Evolutionary conservation across 2,329 filamentous ascomycete species (phyloP).

Genomic region (Lasiodiplodia sp.): DNA sequence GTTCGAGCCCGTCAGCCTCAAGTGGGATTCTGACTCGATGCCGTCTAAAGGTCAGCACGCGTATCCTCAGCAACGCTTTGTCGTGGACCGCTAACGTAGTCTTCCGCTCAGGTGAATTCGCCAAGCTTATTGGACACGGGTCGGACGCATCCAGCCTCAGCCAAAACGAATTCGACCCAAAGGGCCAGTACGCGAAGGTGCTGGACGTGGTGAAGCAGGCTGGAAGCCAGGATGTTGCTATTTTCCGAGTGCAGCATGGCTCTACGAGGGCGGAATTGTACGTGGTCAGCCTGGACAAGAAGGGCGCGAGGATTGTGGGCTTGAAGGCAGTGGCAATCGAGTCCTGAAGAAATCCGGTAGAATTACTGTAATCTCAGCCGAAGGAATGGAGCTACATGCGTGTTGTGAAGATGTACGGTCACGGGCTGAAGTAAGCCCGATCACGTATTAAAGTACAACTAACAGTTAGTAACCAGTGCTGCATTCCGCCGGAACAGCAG

Average conservation of each 20-base stretch:
- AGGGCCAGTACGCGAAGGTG: conserved; percentile 72
- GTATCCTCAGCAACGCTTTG: conserved; percentile 37
- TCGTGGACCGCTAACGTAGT: conserved; percentile 14
- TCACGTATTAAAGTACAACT: not conserved
- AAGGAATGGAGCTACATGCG: not conserved
- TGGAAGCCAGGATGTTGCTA: conserved; percentile 71
- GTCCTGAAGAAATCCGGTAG: conserved; percentile 41
- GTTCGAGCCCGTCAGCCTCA: conserved; percentile 77
- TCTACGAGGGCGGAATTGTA: conserved; percentile 78
- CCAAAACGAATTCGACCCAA: conserved; percentile 74
- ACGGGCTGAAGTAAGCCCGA: not conserved
- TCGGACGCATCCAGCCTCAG: conserved; percentile 68
- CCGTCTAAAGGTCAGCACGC: conserved; percentile 54
- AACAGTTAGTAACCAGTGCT: not conserved
- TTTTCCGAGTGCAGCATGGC: conserved; percentile 74
- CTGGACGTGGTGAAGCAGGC: conserved; percentile 70
- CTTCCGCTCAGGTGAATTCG: conserved; percentile 68
- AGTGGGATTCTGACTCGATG: conserved; percentile 63
- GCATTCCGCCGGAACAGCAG: conserved; percentile 15
- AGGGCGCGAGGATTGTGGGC: conserved; percentile 72
- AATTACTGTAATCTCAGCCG: not conserved
- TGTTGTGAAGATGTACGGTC: not conserved
- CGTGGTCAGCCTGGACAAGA: conserved; percentile 70
- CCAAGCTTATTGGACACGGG: conserved; percentile 67
- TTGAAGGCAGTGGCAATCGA: conserved; percentile 81